phyloP scores from a whole-genome alignment of 2,329 filamentous ascomycete species.

The Ceratocystis cubensis region DNA sequence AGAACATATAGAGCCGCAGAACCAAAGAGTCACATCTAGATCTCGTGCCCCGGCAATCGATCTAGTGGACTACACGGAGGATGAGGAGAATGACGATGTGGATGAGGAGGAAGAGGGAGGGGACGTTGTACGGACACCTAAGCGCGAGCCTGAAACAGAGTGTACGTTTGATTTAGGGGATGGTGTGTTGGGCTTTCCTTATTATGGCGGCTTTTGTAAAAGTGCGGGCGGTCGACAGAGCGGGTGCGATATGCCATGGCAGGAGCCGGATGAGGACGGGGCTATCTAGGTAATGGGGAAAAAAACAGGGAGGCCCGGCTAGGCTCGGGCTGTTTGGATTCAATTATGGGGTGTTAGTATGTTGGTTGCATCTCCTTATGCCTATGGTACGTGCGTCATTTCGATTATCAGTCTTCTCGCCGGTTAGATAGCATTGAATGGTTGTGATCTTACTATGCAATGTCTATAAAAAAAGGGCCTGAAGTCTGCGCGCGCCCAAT shows the following conservation, averaged over 20 bases:
- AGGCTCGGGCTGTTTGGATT: no score
- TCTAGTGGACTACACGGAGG: not conserved
- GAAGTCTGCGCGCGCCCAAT: no score
- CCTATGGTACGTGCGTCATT: not conserved
- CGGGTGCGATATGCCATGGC: not conserved
- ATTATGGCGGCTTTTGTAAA: not conserved
- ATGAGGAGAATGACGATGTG: not conserved
- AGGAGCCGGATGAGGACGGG: constrained; percentile 14
- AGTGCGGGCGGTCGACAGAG: not conserved
- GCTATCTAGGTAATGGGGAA: constrained; percentile 1
- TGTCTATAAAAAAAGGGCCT: not conserved
- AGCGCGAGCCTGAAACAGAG: not conserved
- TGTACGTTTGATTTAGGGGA: not conserved
- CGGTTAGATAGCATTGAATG: not conserved
- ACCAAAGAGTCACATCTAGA: no score
- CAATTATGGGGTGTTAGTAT: not conserved
- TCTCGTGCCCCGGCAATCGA: not conserved
- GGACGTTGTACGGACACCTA: not conserved
- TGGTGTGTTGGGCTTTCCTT: not conserved
- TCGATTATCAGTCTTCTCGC: not conserved
- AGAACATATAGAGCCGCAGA: no score
- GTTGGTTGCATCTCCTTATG: not conserved
- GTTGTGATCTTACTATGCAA: not conserved
- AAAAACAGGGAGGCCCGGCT: no score
- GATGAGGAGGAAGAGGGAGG: not conserved